Evolutionary conservation across 345 rosid species (phyloP).

Genomic region (Tarenaya hassleriana): DNA sequence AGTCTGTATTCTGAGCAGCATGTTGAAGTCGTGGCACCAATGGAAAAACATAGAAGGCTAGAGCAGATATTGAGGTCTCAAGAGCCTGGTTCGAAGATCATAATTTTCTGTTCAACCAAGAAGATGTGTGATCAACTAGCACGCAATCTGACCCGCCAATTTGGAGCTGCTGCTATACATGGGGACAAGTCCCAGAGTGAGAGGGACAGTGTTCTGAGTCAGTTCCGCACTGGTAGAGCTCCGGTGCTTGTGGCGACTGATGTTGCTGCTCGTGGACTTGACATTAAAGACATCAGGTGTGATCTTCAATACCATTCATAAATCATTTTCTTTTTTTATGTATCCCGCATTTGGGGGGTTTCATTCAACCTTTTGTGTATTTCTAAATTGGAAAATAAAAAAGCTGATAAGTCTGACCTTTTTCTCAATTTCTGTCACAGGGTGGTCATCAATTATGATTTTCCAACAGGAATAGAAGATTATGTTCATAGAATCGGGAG

Average conservation of each 20-base stretch:
- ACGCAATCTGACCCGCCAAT: constrained; percentile 58
- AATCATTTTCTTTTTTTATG: neutral
- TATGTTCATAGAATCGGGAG: constrained; percentile 98
- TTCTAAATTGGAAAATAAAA: too few species aligned
- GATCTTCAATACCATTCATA: neutral
- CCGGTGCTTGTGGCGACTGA: constrained; percentile 88
- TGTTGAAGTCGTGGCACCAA: constrained; percentile 65
- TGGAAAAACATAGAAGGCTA: constrained; percentile 87
- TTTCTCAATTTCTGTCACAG: constrained; percentile 34
- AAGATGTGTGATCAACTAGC: constrained; percentile 90
- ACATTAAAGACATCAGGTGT: constrained; percentile 85
- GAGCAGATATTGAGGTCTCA: constrained; percentile 89
- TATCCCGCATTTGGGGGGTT: neutral
- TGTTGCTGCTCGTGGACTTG: constrained; percentile 92
- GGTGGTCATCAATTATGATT: constrained; percentile 92
- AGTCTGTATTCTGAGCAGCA: constrained; percentile 36
- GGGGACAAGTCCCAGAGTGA: constrained; percentile 89
- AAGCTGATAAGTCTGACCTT: too few species aligned
- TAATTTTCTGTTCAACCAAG: constrained; percentile 79
- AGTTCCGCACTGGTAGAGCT: constrained; percentile 73
- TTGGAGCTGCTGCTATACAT: constrained; percentile 90
- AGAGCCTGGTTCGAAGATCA: constrained; percentile 76
- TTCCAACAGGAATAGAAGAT: constrained; percentile 95
- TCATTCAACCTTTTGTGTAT: too few species aligned
- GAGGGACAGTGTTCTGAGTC: constrained; percentile 69